Evolutionary conservation across 495 filamentous ascomycete genomes (phyloP), one percentile per base, ranked within the genome.

Genomic region (Friedmanniomyces endolithicus): DNA sequence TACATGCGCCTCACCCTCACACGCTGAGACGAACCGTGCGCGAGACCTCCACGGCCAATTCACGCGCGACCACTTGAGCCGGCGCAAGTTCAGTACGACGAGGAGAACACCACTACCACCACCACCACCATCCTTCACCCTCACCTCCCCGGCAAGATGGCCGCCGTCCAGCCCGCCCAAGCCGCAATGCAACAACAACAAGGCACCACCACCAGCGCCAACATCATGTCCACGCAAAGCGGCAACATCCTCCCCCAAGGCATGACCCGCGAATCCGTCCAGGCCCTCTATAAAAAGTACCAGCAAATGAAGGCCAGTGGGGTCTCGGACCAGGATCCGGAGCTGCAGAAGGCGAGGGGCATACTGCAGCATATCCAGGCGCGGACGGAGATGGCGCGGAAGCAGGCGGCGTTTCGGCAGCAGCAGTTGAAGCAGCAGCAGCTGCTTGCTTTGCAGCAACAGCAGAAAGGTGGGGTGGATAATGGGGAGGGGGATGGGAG

Each of bases 231-330:
- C 9, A 4, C 17, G 37, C 37, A 19, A 6, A n/a, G 37, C 37
- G 16, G 37, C 12, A 49, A 39, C 41, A 57, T 62, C 45, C 37
- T 62, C 19, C 59, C 59, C 2, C 50, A 49, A n/a, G 59, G 59
- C 47, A 58, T 62, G 59, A 58, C 55, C 20, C 53, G 54, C 25
- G 59, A 62, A 37, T 19, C 23, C 23, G 59, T 62, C 6, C 50
- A 55, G 31, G 24, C 25, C 31, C 37, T 62, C 14, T 62, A 62
- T 34, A 50, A 55, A 88, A 88, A 84, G 71, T 90, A 78, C 64
- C 80, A 85, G 58, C 82, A 86, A 67, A 82, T 95, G 82, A 85
- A 86, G 73, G 72, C 80, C 25, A 74, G 82, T 56, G 86, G 86
- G 34, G 81, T 90, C 17, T 75, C 80, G 16, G 75, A 78, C 52